These are phyloP conservation scores for Blastobotrys malaysiensis DNA, from an alignment of 1,139 yeast genomes.

Conservation along the genomic window DNA sequence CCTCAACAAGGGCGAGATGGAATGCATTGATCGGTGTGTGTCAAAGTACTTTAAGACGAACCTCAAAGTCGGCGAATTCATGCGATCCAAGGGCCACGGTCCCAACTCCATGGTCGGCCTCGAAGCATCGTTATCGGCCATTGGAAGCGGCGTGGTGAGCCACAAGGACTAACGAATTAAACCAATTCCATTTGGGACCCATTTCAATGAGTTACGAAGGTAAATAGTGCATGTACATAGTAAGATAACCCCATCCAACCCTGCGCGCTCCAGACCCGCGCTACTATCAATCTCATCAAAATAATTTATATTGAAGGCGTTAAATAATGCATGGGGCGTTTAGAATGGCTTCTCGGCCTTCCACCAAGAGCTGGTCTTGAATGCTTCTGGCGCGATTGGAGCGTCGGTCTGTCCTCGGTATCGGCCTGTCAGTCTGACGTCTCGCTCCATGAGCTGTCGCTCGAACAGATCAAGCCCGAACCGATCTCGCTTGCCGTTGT, in stretches of 20 bases:
- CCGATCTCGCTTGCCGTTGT: constrained; percentile 51
- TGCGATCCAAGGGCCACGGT: constrained; percentile 30
- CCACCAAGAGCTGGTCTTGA: constrained; percentile 51
- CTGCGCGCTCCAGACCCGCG: too few relatives aligned
- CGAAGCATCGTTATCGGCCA: background rate
- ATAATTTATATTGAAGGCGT: background rate
- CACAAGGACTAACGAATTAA: background rate
- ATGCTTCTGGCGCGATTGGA: constrained; percentile 69
- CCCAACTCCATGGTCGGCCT: constrained; percentile 18
- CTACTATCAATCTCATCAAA: background rate
- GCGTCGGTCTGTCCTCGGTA: constrained; percentile 64
- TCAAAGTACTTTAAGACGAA: constrained; percentile 93
- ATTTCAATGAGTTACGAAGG: background rate
- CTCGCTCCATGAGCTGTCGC: constrained; percentile 57
- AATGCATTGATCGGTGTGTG: constrained; percentile 95
- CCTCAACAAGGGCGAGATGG: constrained; percentile 75
- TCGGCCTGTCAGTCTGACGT: constrained; percentile 67
- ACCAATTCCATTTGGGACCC: too few relatives aligned
- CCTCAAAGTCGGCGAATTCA: constrained; percentile 58
- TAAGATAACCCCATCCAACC: background rate
- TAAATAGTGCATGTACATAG: background rate
- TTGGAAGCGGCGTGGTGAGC: background rate
- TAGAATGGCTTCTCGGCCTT: constrained; percentile 25
- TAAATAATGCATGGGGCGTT: constrained; percentile 1
- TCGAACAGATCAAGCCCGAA: constrained; percentile 59